These are phyloP conservation scores for Spiromastix sp. DNA, from an alignment of 2,329 filamentous ascomycete species.

Conservation along the genomic window DNA sequence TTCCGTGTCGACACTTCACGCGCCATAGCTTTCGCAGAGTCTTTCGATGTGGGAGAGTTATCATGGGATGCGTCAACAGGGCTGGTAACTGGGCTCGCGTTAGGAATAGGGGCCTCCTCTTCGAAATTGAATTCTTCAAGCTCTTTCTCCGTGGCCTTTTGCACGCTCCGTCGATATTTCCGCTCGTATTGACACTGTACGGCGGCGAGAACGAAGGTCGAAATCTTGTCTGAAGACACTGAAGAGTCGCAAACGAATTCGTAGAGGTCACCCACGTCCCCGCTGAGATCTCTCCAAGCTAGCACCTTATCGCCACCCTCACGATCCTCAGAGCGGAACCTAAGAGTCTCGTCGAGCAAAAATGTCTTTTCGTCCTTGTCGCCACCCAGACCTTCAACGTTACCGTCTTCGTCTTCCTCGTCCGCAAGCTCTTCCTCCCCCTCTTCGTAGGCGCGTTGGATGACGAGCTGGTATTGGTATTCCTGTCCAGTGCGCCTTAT, in stretches of 20 bases:
- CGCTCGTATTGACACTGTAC: conserved; percentile 96
- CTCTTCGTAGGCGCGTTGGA: conserved; percentile 94
- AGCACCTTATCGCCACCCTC: conserved; percentile 75
- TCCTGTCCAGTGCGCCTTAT: conserved; percentile 91
- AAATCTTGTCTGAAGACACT: conserved; percentile 58
- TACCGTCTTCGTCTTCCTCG: conserved; percentile 75
- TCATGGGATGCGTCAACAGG: conserved; percentile 29
- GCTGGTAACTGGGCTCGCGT: conserved; percentile 47
- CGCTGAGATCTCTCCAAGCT: conserved; percentile 90
- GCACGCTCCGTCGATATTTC: conserved; percentile 73
- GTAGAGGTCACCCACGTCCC: conserved; percentile 89
- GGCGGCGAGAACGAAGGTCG: conserved; percentile 71
- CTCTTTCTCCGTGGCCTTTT: conserved; percentile 71
- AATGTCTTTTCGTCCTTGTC: conserved; percentile 98
- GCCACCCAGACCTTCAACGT: conserved; percentile 56
- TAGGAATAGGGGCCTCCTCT: conserved; percentile 49
- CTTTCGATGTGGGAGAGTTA: conserved; percentile 26
- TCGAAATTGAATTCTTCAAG: conserved; percentile 73
- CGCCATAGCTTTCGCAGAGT: conserved; percentile 35
- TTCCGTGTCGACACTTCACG: conserved; percentile 29
- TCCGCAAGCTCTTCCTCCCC: conserved; percentile 90
- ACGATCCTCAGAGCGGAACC: conserved; percentile 74
- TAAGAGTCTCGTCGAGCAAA: conserved; percentile 81
- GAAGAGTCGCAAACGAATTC: conserved; percentile 89
- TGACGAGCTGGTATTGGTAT: conserved; percentile 92